Percentiles rank a stretch among this genome's conserved stretches.
phyloP scores from a whole-genome alignment of 1,139 yeast genomes.

The Candida labiduridarum region DNA sequence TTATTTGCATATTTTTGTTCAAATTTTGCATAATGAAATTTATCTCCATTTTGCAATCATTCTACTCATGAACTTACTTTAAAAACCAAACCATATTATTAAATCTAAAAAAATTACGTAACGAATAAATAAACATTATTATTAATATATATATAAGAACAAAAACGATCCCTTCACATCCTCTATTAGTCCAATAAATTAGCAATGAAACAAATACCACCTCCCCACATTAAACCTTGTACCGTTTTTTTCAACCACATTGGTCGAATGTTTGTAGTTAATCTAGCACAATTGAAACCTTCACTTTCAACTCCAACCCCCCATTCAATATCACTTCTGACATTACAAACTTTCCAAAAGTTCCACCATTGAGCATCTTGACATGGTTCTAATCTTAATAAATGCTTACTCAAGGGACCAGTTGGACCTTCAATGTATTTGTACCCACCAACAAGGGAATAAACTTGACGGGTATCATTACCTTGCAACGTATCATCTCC shows the following conservation, averaged over 20 bases:
- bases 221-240: slow-evolving; percentile 69
- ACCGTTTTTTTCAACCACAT: slow-evolving; percentile 46
- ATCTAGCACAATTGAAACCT: slow-evolving; percentile 66
- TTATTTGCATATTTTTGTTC: background rate
- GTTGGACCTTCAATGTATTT: slow-evolving; percentile 87
- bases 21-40: background rate
- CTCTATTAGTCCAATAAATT: slow-evolving; percentile 41
- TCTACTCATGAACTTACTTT: no score
- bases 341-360: slow-evolving; percentile 74
- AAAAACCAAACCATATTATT: background rate
- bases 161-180: background rate
- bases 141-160: no score
- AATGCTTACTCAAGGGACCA: slow-evolving; percentile 83
- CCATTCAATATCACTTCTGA: slow-evolving; percentile 70
- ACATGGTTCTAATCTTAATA: slow-evolving; percentile 70
- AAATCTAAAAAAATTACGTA: background rate
- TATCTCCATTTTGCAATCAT: no score
- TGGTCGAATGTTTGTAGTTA: slow-evolving; percentile 56
- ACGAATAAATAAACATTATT: background rate
- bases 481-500: slow-evolving; percentile 76
- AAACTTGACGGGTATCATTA: slow-evolving; percentile 74
- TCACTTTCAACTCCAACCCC: slow-evolving; percentile 91
- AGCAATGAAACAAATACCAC: slow-evolving; percentile 62
- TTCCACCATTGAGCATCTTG: slow-evolving; percentile 89
- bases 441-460: slow-evolving; percentile 85